Conservation (phyloP, 2,329 filamentous ascomycete species). For the Colletotrichum eleusines region DNA sequence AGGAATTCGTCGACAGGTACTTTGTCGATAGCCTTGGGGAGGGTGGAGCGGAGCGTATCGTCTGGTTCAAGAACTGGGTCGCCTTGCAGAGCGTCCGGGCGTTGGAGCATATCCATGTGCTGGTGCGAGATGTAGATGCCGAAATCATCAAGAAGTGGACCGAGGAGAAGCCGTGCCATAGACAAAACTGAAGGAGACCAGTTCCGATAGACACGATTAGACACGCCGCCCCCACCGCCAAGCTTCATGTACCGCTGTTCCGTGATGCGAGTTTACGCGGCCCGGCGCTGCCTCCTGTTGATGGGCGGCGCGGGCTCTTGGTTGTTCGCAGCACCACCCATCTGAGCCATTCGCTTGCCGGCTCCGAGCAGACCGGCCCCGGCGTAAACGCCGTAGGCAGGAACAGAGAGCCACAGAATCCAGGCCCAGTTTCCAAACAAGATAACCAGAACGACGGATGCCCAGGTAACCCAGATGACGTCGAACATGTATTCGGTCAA, state of each 20-base stretch:
- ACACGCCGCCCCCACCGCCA: not conserved
- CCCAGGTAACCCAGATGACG: conserved; percentile 94
- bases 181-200: conserved; percentile 34
- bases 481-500: conserved; percentile 99
- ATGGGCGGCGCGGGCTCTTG: conserved; percentile 52
- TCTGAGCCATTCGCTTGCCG: conserved; percentile 65
- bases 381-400: conserved; percentile 68
- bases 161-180: conserved; percentile 56
- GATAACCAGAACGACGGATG: conserved; percentile 76
- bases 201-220: conserved; percentile 24
- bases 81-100: conserved; percentile 88
- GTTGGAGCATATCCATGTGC: conserved; percentile 90
- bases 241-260: conserved; percentile 1
- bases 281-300: conserved; percentile 67
- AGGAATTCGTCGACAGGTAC: conserved; percentile 75
- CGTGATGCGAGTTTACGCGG: conserved; percentile 54
- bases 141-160: conserved; percentile 68
- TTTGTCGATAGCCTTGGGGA: conserved; percentile 72
- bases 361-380: conserved; percentile 66
- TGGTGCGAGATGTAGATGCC: conserved; percentile 67
- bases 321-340: conserved; percentile 51
- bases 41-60: conserved; percentile 63
- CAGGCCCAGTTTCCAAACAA: conserved; percentile 84
- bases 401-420: conserved; percentile 67
- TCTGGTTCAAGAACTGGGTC: conserved; percentile 98